These are phyloP conservation scores for Daldinia loculata DNA, from an alignment of 495 filamentous ascomycete species.

Conservation along the genomic window DNA sequence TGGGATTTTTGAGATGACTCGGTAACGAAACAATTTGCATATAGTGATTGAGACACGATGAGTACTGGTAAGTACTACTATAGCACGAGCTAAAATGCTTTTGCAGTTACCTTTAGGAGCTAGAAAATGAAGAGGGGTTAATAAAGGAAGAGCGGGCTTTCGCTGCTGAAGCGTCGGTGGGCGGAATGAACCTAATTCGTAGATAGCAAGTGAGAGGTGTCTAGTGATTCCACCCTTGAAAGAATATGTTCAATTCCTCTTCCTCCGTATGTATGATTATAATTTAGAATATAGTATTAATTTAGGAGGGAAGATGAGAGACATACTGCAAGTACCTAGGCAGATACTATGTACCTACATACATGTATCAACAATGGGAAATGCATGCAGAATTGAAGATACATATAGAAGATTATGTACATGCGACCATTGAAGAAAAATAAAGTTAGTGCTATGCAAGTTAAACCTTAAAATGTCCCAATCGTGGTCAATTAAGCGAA, in stretches of 20 bases:
- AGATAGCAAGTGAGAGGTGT: not conserved
- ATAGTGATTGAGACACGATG: not conserved
- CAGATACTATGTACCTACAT: no score
- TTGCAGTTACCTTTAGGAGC: not conserved
- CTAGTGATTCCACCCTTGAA: not conserved
- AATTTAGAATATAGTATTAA: not conserved
- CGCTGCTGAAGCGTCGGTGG: not conserved
- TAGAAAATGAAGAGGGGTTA: not conserved
- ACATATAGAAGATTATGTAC: not conserved
- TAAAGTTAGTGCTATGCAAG: conserved; percentile 4
- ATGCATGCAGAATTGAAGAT: conserved; percentile 4
- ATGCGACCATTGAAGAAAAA: not conserved
- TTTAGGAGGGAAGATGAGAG: not conserved
- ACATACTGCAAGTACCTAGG: no score
- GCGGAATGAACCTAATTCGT: not conserved
- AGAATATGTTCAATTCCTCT: not conserved
- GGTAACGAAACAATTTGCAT: not conserved
- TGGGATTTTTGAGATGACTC: not conserved
- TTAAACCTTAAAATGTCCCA: conserved; percentile 1
- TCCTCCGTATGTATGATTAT: not conserved
- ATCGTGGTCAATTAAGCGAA: conserved; percentile 31
- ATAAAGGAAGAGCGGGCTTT: not conserved
- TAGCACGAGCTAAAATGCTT: not conserved
- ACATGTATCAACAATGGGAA: not conserved
- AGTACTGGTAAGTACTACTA: not conserved